Base-by-base conservation (phyloP, 768 basidiomycete species). In the Crepidotus variabilis region DNA sequence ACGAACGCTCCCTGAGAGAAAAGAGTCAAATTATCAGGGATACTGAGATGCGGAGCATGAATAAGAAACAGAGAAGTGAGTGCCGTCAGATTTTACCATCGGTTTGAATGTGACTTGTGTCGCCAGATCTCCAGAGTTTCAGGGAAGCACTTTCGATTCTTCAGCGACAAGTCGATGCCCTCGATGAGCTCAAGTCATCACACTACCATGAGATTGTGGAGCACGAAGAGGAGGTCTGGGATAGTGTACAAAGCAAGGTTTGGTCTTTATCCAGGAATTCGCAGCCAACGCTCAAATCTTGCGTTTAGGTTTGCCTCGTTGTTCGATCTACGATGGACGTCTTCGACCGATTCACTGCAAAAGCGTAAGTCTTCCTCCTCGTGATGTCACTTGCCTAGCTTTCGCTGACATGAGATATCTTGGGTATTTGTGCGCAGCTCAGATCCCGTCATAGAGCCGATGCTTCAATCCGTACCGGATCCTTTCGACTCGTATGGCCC, bases 141-240 rank as follows among this genome's bases (percentile, higher is more conserved):
- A 80, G 94, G 60, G 87, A 90, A 72, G 92, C 94, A 18, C 73
- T 97, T 34, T 70, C 82, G 23, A 78, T 92, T 13, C 74, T 96
- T 43, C 94, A 96, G 63, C 78, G 85, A 39, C 93, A 96, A 69
- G 93, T 98, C 0, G 92, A 96, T 63, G 94, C 94, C 57, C 76
- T 97, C 2, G 94, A 98, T 70, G 84, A 84, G 53, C 75, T 98
- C 55, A 96, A 95, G 66, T 82, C 76, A 7, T 78, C 81, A 6
- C 93, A 98, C 72, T 95, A 98, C 65, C 82, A 87, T 60, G 87
- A 93, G 63, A 93, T 96, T 52, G 73, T 94, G 50, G 90, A 92
- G 57, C 94, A 94, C 62, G 94, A 97, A 72, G 92, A 95, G 62
- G 87, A 96, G 69, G 88, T 93, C n/a, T 98, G 95, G 95, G 86